phyloP scores from a whole-genome alignment of 345 rosid genomes.

The Eucalyptus decipiens region DNA sequence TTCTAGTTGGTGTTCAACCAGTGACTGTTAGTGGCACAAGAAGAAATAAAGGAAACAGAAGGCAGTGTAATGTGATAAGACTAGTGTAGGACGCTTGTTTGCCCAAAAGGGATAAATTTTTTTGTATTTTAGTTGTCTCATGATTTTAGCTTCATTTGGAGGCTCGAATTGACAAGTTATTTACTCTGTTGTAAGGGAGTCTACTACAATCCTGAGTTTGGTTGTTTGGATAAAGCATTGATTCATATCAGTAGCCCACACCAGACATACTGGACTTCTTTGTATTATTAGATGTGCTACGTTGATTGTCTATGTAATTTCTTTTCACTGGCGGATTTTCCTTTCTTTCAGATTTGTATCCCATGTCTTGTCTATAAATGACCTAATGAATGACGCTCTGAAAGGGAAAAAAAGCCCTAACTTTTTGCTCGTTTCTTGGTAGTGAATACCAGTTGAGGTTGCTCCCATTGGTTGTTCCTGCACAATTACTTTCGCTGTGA shows the following conservation, averaged over 20 bases:
- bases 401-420: too few species aligned
- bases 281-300: neutral
- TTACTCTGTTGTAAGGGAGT: neutral
- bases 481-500: too few species aligned
- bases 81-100: neutral
- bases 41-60: too few species aligned
- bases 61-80: neutral
- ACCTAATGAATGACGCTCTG: neutral
- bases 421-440: too few species aligned
- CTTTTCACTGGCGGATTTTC: neutral
- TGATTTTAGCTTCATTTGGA: neutral
- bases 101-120: neutral
- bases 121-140: neutral
- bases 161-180: too few species aligned
- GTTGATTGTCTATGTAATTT: neutral
- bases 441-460: too few species aligned
- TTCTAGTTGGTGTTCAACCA: too few species aligned
- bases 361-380: neutral
- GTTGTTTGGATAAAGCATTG: neutral
- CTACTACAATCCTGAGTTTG: neutral
- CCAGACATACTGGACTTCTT: neutral
- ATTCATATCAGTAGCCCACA: neutral
- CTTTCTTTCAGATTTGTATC: neutral
- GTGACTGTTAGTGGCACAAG: too few species aligned
- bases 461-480: too few species aligned